Evolutionary conservation across 2,329 filamentous ascomycete species (phyloP).

Genomic region (Escovopsis weberi): DNA sequence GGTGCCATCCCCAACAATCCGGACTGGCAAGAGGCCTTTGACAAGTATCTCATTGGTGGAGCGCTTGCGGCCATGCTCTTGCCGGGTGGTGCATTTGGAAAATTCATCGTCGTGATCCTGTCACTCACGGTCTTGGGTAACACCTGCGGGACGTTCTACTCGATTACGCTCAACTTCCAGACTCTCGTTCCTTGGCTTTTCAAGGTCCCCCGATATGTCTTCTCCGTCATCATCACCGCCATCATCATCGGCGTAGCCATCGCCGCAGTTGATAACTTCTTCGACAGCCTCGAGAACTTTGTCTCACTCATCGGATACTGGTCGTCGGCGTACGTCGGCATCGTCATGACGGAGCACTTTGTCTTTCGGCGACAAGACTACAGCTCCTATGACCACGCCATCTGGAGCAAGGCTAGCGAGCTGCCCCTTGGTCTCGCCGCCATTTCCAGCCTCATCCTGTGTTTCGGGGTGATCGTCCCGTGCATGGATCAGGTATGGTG

Average conservation of each 20-base stretch:
- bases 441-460: slow-evolving; percentile 28
- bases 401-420: slow-evolving; percentile 31
- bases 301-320: slow-evolving; percentile 44
- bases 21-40: slow-evolving; percentile 39
- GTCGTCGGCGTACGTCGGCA: slow-evolving; percentile 39
- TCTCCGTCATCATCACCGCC: slow-evolving; percentile 40
- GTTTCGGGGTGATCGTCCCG: slow-evolving; percentile 38
- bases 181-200: slow-evolving; percentile 42
- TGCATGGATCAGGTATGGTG: slow-evolving; percentile 49
- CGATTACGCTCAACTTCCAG: slow-evolving; percentile 50
- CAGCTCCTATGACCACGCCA: slow-evolving; percentile 28
- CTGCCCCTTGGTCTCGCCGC: slow-evolving; percentile 34
- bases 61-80: slow-evolving; percentile 45
- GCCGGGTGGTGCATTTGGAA: slow-evolving; percentile 44
- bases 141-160: slow-evolving; percentile 44
- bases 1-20: slow-evolving; percentile 41
- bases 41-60: slow-evolving; percentile 39
- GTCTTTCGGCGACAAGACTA: slow-evolving; percentile 32
- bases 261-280: slow-evolving; percentile 40
- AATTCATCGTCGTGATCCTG: slow-evolving; percentile 45
- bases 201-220: slow-evolving; percentile 41
- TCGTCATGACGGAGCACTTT: slow-evolving; percentile 33
- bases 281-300: slow-evolving; percentile 42
- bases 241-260: slow-evolving; percentile 46
- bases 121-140: slow-evolving; percentile 44